These are phyloP conservation scores for Cryptococcus sp. DNA, from an alignment of 1,284 basidiomycete genomes.

Conservation along the genomic window DNA sequence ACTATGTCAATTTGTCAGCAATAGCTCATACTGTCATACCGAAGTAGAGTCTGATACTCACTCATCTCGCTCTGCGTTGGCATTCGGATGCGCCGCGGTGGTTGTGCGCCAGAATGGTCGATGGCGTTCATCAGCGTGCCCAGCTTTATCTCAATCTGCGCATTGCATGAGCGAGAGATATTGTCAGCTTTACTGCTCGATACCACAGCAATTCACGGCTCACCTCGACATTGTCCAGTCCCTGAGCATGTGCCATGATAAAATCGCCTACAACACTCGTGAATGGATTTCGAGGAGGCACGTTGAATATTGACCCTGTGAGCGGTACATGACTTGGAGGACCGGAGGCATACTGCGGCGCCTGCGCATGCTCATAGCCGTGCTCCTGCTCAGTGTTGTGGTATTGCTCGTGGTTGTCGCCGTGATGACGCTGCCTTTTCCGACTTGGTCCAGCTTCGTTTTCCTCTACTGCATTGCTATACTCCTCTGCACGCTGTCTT, in stretches of 20 bases:
- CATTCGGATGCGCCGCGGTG: conserved; percentile 57
- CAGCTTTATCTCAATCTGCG: conserved; percentile 95
- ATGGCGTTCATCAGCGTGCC: conserved; percentile 70
- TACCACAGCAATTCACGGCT: conserved; percentile 13
- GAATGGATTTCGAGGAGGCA: conserved; percentile 93
- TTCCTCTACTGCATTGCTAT: conserved; percentile 8
- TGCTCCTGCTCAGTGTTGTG: conserved; percentile 10
- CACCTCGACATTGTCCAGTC: conserved; percentile 58
- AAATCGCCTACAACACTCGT: conserved; percentile 89
- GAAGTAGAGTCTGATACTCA: conserved; percentile 65
- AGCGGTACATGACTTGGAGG: conserved; percentile 45
- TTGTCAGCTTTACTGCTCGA: not conserved
- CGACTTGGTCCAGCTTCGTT: conserved; percentile 28
- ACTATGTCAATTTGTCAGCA: conserved; percentile 53
- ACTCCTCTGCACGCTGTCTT: not conserved
- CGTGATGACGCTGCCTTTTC: conserved; percentile 30
- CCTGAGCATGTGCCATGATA: conserved; percentile 58
- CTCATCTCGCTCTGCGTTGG: conserved; percentile 86
- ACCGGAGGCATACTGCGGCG: not conserved
- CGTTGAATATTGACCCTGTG: conserved; percentile 84
- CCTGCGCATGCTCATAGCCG: conserved; percentile 3
- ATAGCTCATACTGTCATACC: conserved; percentile 54
- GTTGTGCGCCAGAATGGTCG: conserved; percentile 9
- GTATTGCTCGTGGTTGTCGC: conserved; percentile 4
- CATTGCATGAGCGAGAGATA: conserved; percentile 53